phyloP scores from a whole-genome alignment of 176 grass and related monocot species.

The Alopecurus myosuroides region DNA sequence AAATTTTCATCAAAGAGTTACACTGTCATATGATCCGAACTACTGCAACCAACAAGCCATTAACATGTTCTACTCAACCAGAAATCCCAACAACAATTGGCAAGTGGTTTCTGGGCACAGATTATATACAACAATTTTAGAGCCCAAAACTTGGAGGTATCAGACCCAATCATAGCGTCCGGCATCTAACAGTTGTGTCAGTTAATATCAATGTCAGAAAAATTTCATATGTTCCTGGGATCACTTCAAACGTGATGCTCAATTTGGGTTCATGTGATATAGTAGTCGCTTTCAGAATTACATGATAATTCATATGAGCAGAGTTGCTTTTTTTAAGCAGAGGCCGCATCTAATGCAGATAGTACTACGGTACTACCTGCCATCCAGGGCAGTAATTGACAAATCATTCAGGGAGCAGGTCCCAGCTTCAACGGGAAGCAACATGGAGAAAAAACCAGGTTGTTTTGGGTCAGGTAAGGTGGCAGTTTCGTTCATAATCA shows the following conservation, averaged over 20 bases:
- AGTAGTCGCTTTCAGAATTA: not conserved
- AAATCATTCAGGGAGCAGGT: constrained; percentile 30
- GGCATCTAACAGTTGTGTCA: not conserved
- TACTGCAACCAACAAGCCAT: not conserved
- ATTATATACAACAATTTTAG: not conserved
- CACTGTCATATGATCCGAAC: not conserved
- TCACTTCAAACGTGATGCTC: not conserved
- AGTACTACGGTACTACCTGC: constrained; percentile 33
- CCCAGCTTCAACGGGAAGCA: constrained; percentile 12
- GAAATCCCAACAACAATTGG: not conserved
- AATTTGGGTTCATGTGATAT: not conserved
- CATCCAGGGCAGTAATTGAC: constrained; percentile 27
- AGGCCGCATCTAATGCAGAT: not conserved
- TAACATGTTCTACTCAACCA: not conserved
- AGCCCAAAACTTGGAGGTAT: not conserved
- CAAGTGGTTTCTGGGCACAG: not conserved
- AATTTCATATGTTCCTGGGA: not conserved
- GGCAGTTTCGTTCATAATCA: constrained; percentile 28
- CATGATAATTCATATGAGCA: not conserved
- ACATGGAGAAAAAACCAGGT: constrained; percentile 42
- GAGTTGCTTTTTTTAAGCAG: not conserved
- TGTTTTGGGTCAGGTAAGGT: constrained; percentile 32
- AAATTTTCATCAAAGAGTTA: not conserved
- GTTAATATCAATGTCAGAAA: not conserved
- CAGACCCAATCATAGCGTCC: not conserved